Evolutionary conservation across 306 rosid genomes (phyloP).

Genomic region (Begonia loranthoides): DNA sequence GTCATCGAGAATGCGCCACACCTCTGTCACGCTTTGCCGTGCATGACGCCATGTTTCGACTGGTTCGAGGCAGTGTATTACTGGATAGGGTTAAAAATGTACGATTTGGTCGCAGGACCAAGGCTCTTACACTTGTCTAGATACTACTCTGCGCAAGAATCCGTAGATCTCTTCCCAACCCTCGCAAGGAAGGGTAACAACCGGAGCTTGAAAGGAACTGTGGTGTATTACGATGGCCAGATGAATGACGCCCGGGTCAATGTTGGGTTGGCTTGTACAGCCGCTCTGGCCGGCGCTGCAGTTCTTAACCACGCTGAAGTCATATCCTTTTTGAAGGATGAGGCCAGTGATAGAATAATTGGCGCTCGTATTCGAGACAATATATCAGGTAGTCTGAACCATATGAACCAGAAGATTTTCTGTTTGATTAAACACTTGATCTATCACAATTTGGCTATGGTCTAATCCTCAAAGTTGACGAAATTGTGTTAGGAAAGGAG

Average conservation of each 20-base stretch:
- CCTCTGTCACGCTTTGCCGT: constrained; percentile 92
- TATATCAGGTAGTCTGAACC: constrained; percentile 46
- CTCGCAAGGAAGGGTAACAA: constrained; percentile 53
- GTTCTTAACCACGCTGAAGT: constrained; percentile 96
- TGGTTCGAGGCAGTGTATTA: constrained; percentile 90
- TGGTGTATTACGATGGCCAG: constrained; percentile 97
- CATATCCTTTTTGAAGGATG: constrained; percentile 69
- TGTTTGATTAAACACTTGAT: background rate
- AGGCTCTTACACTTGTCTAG: constrained; percentile 77
- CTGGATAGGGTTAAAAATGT: constrained; percentile 92
- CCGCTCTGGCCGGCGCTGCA: constrained; percentile 96
- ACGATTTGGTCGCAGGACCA: constrained; percentile 87
- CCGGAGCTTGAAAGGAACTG: constrained; percentile 74
- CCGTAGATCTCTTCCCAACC: constrained; percentile 88
- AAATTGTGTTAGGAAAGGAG: constrained; percentile 48
- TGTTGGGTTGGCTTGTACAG: constrained; percentile 89
- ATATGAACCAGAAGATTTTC: no score
- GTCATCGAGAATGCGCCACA: constrained; percentile 94
- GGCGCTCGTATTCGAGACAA: constrained; percentile 82
- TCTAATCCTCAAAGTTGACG: no score
- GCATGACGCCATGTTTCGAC: constrained; percentile 95
- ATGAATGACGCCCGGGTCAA: constrained; percentile 94
- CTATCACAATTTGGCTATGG: no score
- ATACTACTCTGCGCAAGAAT: constrained; percentile 79
- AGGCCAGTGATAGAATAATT: constrained; percentile 44